These are phyloP conservation scores for Verticillium nubilum DNA, from an alignment of 2,329 filamentous ascomycete genomes.

Conservation along the genomic window DNA sequence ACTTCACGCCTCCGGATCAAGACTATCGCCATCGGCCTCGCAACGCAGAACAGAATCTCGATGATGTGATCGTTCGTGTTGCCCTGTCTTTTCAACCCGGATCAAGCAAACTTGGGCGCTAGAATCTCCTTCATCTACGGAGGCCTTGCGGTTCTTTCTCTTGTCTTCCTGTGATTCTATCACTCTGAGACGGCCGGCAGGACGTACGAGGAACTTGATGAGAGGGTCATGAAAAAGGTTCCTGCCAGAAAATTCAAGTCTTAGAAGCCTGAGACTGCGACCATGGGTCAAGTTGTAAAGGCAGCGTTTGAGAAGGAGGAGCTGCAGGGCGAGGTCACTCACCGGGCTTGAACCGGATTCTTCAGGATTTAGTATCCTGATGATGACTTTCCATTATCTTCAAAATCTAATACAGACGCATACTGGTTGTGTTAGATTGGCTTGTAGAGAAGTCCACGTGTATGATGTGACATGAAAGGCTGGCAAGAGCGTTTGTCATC, in stretches of 20 bases:
- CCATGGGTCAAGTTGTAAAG: not conserved
- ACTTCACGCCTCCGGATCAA: constrained; percentile 31
- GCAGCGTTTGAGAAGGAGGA: not conserved
- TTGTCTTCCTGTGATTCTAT: constrained; percentile 26
- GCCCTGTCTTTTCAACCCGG: constrained; percentile 17
- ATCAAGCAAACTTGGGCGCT: constrained; percentile 24
- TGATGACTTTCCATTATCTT: too few species aligned
- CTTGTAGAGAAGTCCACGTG: too few species aligned
- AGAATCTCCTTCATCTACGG: constrained; percentile 36
- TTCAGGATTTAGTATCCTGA: too few species aligned
- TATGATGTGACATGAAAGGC: too few species aligned
- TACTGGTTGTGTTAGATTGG: too few species aligned
- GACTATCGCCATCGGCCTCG: constrained; percentile 31
- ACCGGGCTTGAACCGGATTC: not conserved
- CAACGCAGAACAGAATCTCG: constrained; percentile 22
- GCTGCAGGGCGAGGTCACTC: not conserved
- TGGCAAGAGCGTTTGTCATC: too few species aligned
- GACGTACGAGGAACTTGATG: constrained; percentile 19
- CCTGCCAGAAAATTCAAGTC: constrained; percentile 18
- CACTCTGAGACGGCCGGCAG: constrained; percentile 27
- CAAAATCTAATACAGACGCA: too few species aligned
- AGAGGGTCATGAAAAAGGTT: constrained; percentile 19
- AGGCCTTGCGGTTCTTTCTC: constrained; percentile 21
- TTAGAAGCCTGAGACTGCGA: constrained; percentile 8
- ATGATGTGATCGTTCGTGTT: constrained; percentile 11